phyloP scores from a whole-genome alignment of 495 filamentous ascomycete species.

The Neurospora sp. region DNA sequence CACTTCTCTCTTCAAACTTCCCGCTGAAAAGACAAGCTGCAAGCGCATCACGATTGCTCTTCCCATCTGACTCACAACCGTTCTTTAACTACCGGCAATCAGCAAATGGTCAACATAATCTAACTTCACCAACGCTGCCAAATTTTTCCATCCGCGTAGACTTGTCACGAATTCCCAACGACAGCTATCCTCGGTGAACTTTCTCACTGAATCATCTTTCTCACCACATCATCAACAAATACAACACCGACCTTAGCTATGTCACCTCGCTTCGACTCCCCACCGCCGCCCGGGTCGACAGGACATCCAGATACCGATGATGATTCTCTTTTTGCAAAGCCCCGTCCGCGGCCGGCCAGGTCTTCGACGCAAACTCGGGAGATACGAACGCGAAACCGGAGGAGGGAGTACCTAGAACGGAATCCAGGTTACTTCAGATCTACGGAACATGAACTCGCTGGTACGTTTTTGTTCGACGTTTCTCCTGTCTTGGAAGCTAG shows the following conservation, averaged over 20 bases:
- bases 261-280: conserved; percentile 13
- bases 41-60: neutral
- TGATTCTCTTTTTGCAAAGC: conserved; percentile 10
- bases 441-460: conserved; percentile 35
- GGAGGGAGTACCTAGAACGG: conserved; percentile 31
- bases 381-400: conserved; percentile 32
- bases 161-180: neutral
- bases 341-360: conserved; percentile 27
- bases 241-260: neutral
- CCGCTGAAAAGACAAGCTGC: neutral
- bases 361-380: conserved; percentile 22
- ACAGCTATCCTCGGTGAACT: neutral
- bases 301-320: neutral
- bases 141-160: neutral
- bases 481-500: neutral
- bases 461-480: conserved; percentile 11
- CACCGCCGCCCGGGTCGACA: conserved; percentile 5
- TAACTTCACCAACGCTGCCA: neutral
- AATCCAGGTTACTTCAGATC: conserved; percentile 31
- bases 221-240: neutral
- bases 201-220: neutral
- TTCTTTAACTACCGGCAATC: neutral
- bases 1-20: neutral
- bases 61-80: neutral
- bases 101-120: neutral